phyloP scores from a whole-genome alignment of 257 asterid genomes.

The Solanum ahanhuiri region DNA sequence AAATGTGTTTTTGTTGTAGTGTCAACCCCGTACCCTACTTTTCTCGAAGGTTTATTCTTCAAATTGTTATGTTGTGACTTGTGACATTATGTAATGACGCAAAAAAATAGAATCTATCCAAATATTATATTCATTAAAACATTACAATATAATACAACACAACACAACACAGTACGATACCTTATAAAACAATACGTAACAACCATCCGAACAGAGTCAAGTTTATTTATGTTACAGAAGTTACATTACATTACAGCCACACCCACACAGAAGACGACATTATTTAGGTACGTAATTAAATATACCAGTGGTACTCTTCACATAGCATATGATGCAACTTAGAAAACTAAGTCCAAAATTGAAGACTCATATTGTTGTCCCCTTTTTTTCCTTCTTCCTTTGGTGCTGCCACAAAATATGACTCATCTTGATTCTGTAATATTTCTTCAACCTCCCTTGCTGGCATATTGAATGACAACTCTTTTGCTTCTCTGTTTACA shows the following conservation, averaged over 20 bases:
- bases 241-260: background rate
- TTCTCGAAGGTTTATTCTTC: too few relatives aligned
- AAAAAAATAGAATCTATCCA: too few relatives aligned
- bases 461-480: conserved; percentile 6
- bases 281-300: too few relatives aligned
- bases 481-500: conserved; percentile 23
- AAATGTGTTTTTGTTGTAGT: too few relatives aligned
- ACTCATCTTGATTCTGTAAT: conserved; percentile 12
- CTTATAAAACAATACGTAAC: too few relatives aligned
- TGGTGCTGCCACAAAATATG: conserved; percentile 27
- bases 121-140: too few relatives aligned
- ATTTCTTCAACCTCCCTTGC: conserved; percentile 3
- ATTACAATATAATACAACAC: too few relatives aligned
- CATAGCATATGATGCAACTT: background rate
- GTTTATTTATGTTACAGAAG: background rate
- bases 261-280: background rate
- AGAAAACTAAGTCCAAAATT: conserved; percentile 19
- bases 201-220: background rate
- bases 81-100: too few relatives aligned
- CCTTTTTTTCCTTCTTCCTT: background rate
- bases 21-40: too few relatives aligned
- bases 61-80: too few relatives aligned
- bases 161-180: too few relatives aligned
- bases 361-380: conserved; percentile 3
- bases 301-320: background rate